Evolutionary conservation across 2,329 filamentous ascomycete genomes (phyloP), one percentile per base, ranked within the genome.

Genomic region (Ophiostoma triangulosporum): DNA sequence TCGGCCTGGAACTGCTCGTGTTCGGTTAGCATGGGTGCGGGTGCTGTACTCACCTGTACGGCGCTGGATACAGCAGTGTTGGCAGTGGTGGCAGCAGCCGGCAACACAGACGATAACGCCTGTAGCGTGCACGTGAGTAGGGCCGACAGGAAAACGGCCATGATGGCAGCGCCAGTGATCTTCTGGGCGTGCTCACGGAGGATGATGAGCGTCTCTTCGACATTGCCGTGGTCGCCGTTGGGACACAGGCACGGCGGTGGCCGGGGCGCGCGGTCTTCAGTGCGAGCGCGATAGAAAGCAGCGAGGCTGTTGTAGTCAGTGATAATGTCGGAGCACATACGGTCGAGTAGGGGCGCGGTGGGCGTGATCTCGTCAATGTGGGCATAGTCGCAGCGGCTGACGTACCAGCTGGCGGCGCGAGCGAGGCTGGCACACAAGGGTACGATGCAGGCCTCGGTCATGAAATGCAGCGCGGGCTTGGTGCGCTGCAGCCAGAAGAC

Each of bases 191-290:
- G 53, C 49, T 54, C 53, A n/a, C 49, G 4, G 1, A 49, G 4
- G 5, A 54, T 26, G 12, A 54, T 54, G 6, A 43, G 43, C 35
- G 53, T 54, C 53, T 54, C 53, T 15, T 54, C 53, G 1, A 32
- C 6, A 4, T 51, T 43, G 17, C 11, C n/a, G 27, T 54, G 53
- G 49, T 54, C 53, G 15, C 53, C 53, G n/a, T 52, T 54, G 20
- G 49, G 15, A n/a, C 53, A 54, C 6, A 54, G 53, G 4, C 32
- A 40, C 22, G n/a, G n/a, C 1, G 33, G 6, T 9, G 24, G 51
- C n/a, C 4, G 17, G 17, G 20, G 17, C 14, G 14, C 9, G 20
- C 12, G 17, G 32, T 48, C 14, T 27, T 29, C n/a, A n/a, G n/a
- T n/a, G n/a, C n/a, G n/a, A n/a, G n/a, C n/a, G n/a, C n/a, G n/a